Percentiles rank a stretch among this genome's conserved stretches.
These are phyloP conservation scores for Pichia sp. DNA, from an alignment of 1,139 yeast species.

Conservation along the genomic window DNA sequence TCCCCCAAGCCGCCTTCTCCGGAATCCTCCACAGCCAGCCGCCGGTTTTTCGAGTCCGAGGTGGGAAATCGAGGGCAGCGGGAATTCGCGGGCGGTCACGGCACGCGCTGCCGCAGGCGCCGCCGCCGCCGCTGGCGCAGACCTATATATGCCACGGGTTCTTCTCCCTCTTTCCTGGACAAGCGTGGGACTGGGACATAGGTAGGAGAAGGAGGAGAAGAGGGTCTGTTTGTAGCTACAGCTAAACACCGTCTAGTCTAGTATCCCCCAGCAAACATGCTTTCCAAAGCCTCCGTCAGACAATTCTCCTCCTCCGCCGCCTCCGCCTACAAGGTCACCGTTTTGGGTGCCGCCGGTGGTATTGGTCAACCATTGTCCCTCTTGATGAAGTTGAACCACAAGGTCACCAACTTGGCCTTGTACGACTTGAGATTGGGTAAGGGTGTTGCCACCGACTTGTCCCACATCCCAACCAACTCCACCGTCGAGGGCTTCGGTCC, in stretches of 20 bases:
- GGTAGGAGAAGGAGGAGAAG: not conserved
- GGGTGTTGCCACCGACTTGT: slow-evolving; percentile 95
- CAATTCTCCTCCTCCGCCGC: slow-evolving; percentile 65
- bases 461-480: slow-evolving; percentile 90
- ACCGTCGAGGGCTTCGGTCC: slow-evolving; percentile 80
- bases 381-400: slow-evolving; percentile 79
- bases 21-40: not conserved
- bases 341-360: slow-evolving; percentile 97
- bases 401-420: slow-evolving; percentile 78
- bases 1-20: not conserved
- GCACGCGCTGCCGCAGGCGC: not conserved
- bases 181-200: not conserved
- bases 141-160: not conserved
- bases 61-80: slow-evolving; percentile 2
- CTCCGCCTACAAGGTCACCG: slow-evolving; percentile 77
- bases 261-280: slow-evolving; percentile 21
- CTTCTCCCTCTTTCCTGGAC: not conserved
- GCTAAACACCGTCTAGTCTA: not conserved
- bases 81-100: slow-evolving; percentile 1
- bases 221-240: not conserved
- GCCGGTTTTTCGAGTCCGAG: slow-evolving; percentile 7
- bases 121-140: not conserved
- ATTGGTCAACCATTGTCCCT: slow-evolving; percentile 97
- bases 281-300: slow-evolving; percentile 37
- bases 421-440: slow-evolving; percentile 93